A percentile compares a stretch with the other conserved stretches of the same genome.
Conservation (phyloP, 805 yeast genomes). For the Ogataea henricii region DNA sequence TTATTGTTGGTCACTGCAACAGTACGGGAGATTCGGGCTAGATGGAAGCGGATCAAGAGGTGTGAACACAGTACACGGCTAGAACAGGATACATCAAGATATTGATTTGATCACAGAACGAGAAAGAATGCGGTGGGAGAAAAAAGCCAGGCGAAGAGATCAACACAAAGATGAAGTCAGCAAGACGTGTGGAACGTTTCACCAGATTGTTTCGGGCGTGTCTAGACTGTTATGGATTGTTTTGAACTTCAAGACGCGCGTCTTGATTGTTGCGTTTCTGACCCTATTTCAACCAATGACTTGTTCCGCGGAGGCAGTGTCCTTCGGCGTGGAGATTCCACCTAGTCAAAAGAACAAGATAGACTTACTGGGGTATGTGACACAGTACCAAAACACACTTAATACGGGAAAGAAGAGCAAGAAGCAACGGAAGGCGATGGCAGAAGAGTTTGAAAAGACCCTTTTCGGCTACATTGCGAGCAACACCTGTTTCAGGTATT, state of each 20-base stretch:
- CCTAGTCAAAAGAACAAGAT: slow-evolving; percentile 12
- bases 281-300: not conserved
- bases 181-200: not conserved
- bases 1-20: not conserved
- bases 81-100: not conserved
- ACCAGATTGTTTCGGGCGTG: not conserved
- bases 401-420: slow-evolving; percentile 8
- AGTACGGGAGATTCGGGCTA: not conserved
- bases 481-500: slow-evolving; percentile 24
- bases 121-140: not conserved
- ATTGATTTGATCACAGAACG: not conserved
- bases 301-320: slow-evolving; percentile 12
- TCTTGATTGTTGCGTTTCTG: slow-evolving; percentile 1
- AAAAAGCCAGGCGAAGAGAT: not conserved
- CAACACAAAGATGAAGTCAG: no score
- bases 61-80: not conserved
- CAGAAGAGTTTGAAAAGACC: slow-evolving; percentile 12
- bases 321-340: slow-evolving; percentile 32
- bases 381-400: slow-evolving; percentile 14
- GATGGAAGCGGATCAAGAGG: not conserved
- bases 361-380: slow-evolving; percentile 16
- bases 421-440: slow-evolving; percentile 8
- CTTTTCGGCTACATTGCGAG: slow-evolving; percentile 13
- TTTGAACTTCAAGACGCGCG: slow-evolving; percentile 6
- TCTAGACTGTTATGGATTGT: not conserved